These are phyloP conservation scores for Parastagonospora nodorum DNA, from an alignment of 2,329 filamentous ascomycete genomes.

Conservation along the genomic window DNA sequence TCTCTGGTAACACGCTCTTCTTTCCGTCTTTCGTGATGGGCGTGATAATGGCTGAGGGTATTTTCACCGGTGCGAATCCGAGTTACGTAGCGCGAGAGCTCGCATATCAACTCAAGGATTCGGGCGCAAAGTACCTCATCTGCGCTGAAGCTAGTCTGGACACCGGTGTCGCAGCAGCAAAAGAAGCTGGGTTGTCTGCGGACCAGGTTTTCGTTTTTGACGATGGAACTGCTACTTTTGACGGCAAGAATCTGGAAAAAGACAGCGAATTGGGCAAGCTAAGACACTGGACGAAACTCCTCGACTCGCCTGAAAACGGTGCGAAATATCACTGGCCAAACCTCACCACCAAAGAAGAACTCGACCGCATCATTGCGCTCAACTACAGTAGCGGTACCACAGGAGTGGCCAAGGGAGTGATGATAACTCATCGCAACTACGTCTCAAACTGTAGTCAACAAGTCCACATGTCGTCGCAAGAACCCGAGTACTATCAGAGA, in stretches of 20 bases:
- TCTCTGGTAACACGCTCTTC: conserved; percentile 74
- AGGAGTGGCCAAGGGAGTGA: conserved; percentile 81
- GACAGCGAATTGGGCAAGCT: conserved; percentile 48
- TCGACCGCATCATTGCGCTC: conserved; percentile 65
- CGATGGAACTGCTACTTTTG: conserved; percentile 53
- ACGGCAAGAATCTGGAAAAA: conserved; percentile 44
- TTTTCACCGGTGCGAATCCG: conserved; percentile 79
- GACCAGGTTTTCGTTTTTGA: conserved; percentile 70
- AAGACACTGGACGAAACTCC: conserved; percentile 67
- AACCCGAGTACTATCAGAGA: conserved; percentile 56
- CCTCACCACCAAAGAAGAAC: conserved; percentile 55
- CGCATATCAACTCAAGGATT: conserved; percentile 75
- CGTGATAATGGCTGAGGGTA: conserved; percentile 74
- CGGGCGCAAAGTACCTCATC: conserved; percentile 69
- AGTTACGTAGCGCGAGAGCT: conserved; percentile 71
- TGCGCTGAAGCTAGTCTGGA: conserved; percentile 65
- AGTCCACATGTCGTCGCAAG: conserved; percentile 52
- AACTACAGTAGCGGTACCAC: conserved; percentile 84
- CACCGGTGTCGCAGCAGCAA: conserved; percentile 69
- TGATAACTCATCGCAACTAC: conserved; percentile 78
- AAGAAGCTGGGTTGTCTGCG: conserved; percentile 59
- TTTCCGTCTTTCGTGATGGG: conserved; percentile 74
- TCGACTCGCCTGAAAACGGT: conserved; percentile 56
- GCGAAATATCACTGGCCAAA: conserved; percentile 67
- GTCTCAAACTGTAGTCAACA: conserved; percentile 71